Conservation (phyloP, 2,329 filamentous ascomycete genomes). For the Simplicillium sp. region DNA sequence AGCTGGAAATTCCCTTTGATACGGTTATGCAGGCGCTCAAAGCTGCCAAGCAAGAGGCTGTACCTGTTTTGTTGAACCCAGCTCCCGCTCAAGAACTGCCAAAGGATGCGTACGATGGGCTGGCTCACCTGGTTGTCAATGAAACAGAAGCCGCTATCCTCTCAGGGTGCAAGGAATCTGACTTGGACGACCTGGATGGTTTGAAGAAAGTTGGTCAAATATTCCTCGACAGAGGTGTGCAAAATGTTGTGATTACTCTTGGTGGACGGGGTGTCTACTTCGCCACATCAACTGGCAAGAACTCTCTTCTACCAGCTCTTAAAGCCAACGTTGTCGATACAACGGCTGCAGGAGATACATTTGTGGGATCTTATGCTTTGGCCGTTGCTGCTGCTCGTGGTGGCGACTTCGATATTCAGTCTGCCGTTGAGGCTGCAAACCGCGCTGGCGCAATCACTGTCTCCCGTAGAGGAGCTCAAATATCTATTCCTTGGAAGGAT, state of each 20-base stretch:
- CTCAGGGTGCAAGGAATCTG: conserved; percentile 41
- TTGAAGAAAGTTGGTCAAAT: conserved; percentile 37
- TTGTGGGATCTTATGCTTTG: conserved; percentile 80
- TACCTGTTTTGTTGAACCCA: conserved; percentile 73
- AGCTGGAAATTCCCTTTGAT: conserved; percentile 64
- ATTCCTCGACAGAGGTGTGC: conserved; percentile 63
- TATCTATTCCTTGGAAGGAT: conserved; percentile 34
- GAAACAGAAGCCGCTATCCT: conserved; percentile 80
- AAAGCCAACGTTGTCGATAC: conserved; percentile 80
- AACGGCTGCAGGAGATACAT: conserved; percentile 89
- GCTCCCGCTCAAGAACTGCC: conserved; percentile 67
- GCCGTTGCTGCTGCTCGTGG: conserved; percentile 46
- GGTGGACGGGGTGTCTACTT: conserved; percentile 72
- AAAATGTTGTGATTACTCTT: conserved; percentile 74
- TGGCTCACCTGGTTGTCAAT: conserved; percentile 79
- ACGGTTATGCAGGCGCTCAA: conserved; percentile 54
- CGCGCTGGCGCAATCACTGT: conserved; percentile 31
- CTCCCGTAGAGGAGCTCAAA: conserved; percentile 29
- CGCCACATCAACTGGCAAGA: conserved; percentile 30
- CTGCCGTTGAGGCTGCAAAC: conserved; percentile 46
- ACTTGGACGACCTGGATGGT: conserved; percentile 36
- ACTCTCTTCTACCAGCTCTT: conserved; percentile 48
- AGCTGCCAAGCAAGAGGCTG: conserved; percentile 33
- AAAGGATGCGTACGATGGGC: conserved; percentile 50
- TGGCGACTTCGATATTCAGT: conserved; percentile 40